Evolutionary conservation across 148 eudicot species (phyloP).

Genomic region (Rhododendron simsii): DNA sequence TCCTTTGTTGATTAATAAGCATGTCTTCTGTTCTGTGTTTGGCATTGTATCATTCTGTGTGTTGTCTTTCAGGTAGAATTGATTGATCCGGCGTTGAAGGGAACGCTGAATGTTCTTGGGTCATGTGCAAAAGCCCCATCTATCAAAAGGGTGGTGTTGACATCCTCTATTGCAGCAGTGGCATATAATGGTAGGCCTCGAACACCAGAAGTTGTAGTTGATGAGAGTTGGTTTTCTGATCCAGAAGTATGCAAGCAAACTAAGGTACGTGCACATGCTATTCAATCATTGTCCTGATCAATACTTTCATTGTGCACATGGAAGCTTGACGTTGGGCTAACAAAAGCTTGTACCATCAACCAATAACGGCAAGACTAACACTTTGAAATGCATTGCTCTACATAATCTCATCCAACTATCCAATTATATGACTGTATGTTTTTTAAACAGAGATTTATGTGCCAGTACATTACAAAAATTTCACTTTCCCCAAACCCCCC

Average conservation of each 20-base stretch:
- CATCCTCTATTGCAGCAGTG: conserved; percentile 60
- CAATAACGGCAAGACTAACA: not conserved
- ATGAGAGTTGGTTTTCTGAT: conserved; percentile 54
- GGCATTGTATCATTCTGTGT: not conserved
- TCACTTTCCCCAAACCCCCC: too few relatives aligned
- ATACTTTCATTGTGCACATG: not conserved
- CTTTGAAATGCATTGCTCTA: not conserved
- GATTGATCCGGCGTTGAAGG: conserved; percentile 71
- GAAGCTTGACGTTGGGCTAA: not conserved
- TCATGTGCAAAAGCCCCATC: conserved; percentile 50
- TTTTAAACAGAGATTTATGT: not conserved
- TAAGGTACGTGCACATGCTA: conserved; percentile 21
- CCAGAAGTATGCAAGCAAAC: conserved; percentile 29
- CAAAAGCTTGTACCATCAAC: not conserved
- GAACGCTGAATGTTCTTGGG: conserved; percentile 61
- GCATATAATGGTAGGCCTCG: conserved; percentile 23
- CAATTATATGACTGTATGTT: not conserved
- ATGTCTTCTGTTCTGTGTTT: not conserved
- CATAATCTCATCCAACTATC: not conserved
- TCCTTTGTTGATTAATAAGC: not conserved
- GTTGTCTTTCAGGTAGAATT: conserved; percentile 42
- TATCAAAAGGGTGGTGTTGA: conserved; percentile 49
- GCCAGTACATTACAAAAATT: not conserved
- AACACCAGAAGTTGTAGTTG: conserved; percentile 48
- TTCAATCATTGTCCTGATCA: not conserved